Base-by-base conservation (phyloP, 2,329 filamentous ascomycete species). In the Aspergillus fijiensis region DNA sequence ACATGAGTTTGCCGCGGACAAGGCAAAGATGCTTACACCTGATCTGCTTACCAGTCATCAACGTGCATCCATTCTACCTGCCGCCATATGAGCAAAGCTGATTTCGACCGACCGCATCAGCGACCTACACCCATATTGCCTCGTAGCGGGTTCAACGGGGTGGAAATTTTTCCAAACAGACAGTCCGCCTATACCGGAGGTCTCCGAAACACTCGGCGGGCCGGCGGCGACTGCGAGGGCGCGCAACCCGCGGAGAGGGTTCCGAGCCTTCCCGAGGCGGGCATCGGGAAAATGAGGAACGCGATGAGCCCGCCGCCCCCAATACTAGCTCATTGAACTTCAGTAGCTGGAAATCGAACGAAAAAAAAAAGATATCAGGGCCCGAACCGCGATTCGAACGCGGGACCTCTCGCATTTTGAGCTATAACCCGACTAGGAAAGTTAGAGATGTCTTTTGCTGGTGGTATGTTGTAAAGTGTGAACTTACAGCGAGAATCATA, bases 331-430 rank as follows among this genome's bases (percentile, higher is more conserved):
- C 33, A 5, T 12, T 10, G 5, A 12, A 10, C 31, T 33, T 12
- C 14, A 35, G 10, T 4, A 35, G 33, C 11, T 12, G 9, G 14
- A 25, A 49, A 25, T 5, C 27, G 42, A 27, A 21, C 21, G 2
- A 10, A 51, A 19, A 25, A 29, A 39, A 50, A 29, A n/a, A 10
- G 6, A 16, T 19, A 10, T 21, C 12, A 56, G 31, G 54, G 55
- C 55, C 55, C 55, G 55, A 57, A 57, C 55, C 55, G 55, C 55
- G 55, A 57, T 57, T 57, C 55, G 55, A 57, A 57, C 55, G 55
- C 55, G 55, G 55, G 55, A 57, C 55, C 55, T 57, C 55, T 50
- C 55, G 29, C 55, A 57, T 19, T 23, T 49, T 9, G 12, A 21
- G 21, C 12, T 14, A 23, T 49, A 27, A 7, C n/a, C 25, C 21